Evolutionary conservation across 371 early-diverging fungal genomes (phyloP).

Genomic region (Syncephalis plumigaleata): DNA sequence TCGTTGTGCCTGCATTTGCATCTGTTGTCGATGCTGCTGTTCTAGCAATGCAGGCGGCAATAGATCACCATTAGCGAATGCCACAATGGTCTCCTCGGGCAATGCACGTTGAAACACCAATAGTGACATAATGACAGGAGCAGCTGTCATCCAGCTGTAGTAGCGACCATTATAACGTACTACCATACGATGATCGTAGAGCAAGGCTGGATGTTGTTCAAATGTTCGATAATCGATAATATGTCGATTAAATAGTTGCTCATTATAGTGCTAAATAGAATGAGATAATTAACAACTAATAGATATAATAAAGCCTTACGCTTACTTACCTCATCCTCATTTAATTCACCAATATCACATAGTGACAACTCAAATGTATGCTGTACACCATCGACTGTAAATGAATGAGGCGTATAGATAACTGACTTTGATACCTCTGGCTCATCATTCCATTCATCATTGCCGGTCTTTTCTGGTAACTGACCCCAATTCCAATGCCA

Average conservation of each 20-base stretch:
- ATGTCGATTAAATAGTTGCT: not conserved
- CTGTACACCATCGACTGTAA: too few relatives aligned
- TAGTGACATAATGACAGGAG: conserved; percentile 29
- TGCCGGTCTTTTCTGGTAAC: too few relatives aligned
- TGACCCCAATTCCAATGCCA: not conserved
- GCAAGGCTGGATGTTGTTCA: not conserved
- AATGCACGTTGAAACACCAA: conserved; percentile 25
- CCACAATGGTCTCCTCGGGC: conserved; percentile 5
- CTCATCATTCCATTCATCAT: too few relatives aligned
- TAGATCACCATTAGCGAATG: conserved; percentile 8
- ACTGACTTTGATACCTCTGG: too few relatives aligned
- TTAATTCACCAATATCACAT: too few relatives aligned
- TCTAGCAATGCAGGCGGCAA: conserved; percentile 5
- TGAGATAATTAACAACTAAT: too few relatives aligned
- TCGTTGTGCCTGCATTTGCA: not conserved
- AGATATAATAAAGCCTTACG: too few relatives aligned
- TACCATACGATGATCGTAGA: not conserved
- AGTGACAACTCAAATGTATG: too few relatives aligned
- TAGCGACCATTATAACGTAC: conserved; percentile 9
- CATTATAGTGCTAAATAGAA: too few relatives aligned
- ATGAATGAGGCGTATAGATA: too few relatives aligned
- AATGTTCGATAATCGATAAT: not conserved
- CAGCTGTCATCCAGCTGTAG: conserved; percentile 18
- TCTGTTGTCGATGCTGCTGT: too few relatives aligned
- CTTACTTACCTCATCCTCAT: too few relatives aligned